Evolutionary conservation across 768 basidiomycete genomes (phyloP), one percentile per base, ranked within the genome.

Genomic region (Xanthoconium purpureum): DNA sequence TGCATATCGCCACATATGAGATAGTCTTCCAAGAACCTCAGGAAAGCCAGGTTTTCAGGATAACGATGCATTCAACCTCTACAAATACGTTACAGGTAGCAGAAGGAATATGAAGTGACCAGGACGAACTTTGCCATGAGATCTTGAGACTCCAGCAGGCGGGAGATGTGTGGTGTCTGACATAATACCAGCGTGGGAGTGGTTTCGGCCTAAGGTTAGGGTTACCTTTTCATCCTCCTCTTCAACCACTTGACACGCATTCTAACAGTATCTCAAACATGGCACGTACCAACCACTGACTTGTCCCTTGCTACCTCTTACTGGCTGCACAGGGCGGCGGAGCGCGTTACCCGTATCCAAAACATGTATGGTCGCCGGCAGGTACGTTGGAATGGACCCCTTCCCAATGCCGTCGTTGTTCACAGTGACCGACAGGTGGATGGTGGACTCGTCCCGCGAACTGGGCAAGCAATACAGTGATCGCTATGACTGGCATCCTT

Each of bases 361-460:
- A 94, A 78, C 83, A 89, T 67, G 94, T 97, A 53, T 98, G 93
- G 92, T 88, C 93, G 24, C 94, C 95, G 67, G 80, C 94, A 62
- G 92, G 92, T 91, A 51, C 58, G 73, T 74, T 18, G 20, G 28
- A 39, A 14, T 37, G 8, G 14, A 24, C 6, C 13, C 24, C 24
- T 17, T 10, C 28, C 33, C 29, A 12, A 4, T 17, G 17, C 15
- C 2, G 0, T 24, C 17, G 7, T 29, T 42, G 28, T 15, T 54
- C 46, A 62, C 44, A 35, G 17, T 4, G 11, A 44, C 49, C 33
- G 15, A 50, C 62, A 93, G 93, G 94, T 76, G 94, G 94, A 65
- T 98, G 94, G 94, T 98, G 94, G 94, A 83, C 85, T 36, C 84
- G 91, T 18, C 94, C 94, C 8, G 77, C 84, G 24, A 96, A 94